Evolutionary conservation across 2,329 filamentous ascomycete species (phyloP).

Genomic region (Pseudomassariella vexata): DNA sequence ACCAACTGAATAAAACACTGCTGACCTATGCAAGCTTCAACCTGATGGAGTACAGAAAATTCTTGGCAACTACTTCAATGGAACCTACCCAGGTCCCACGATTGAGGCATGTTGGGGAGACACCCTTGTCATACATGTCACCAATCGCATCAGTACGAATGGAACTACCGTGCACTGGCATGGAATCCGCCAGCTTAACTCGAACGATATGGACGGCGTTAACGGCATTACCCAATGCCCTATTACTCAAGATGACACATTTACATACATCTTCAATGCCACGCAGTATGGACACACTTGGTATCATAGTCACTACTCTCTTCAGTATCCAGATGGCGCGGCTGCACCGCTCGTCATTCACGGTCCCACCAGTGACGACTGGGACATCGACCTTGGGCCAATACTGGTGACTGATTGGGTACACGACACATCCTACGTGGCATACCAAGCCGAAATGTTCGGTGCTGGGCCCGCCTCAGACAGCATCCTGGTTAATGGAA

Average conservation of each 20-base stretch:
- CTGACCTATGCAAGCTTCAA: constrained; percentile 5
- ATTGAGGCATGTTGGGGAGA: constrained; percentile 25
- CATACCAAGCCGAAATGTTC: constrained; percentile 12
- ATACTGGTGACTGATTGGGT: constrained; percentile 44
- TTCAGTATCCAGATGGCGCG: constrained; percentile 35
- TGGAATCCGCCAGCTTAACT: constrained; percentile 24
- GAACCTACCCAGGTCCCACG: constrained; percentile 17
- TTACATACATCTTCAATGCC: constrained; percentile 27
- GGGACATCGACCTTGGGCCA: constrained; percentile 42
- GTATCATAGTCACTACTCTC: constrained; percentile 32
- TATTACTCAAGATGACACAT: constrained; percentile 38
- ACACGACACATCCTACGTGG: constrained; percentile 19
- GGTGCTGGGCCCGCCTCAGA: constrained; percentile 9
- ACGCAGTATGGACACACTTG: constrained; percentile 30
- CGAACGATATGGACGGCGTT: constrained; percentile 26
- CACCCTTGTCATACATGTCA: constrained; percentile 19
- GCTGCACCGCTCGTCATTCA: constrained; percentile 42
- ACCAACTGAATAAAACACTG: background rate
- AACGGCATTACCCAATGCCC: constrained; percentile 43
- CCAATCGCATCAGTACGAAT: constrained; percentile 15
- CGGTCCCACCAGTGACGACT: constrained; percentile 36
- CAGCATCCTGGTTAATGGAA: constrained; percentile 32
- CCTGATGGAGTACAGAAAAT: constrained; percentile 11
- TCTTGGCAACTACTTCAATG: constrained; percentile 16
- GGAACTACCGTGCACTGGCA: constrained; percentile 30